These are phyloP conservation scores for Eragrostis tef DNA, from an alignment of 202 grass and related monocot species.

Conservation along the genomic window DNA sequence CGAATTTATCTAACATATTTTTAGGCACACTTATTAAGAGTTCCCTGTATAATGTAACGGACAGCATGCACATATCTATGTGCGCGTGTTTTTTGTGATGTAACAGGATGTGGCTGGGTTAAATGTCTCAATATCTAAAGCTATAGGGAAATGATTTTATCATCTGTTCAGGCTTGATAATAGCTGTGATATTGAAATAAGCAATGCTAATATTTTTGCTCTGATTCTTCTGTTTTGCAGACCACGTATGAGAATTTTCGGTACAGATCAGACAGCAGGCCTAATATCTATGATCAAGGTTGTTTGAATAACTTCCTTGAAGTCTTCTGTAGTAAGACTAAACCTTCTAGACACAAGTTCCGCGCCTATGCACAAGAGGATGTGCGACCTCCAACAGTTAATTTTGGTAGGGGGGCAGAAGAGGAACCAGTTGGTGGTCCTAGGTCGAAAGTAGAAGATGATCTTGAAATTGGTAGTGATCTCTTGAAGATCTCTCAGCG, in stretches of 20 bases:
- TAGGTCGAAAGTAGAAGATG: constrained; percentile 90
- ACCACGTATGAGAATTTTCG: constrained; percentile 88
- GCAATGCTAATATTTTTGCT: neutral
- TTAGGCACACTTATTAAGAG: neutral
- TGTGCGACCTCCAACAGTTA: constrained; percentile 48
- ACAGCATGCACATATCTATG: neutral
- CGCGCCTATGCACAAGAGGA: constrained; percentile 65
- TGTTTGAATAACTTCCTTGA: constrained; percentile 76
- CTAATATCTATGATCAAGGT: constrained; percentile 66
- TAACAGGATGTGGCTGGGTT: constrained; percentile 20
- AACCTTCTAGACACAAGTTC: constrained; percentile 77
- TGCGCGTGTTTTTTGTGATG: constrained; percentile 5
- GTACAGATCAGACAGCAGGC: constrained; percentile 73
- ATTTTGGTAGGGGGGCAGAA: constrained; percentile 56
- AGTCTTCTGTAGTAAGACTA: constrained; percentile 65
- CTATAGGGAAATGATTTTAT: neutral
- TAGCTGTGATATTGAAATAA: constrained; percentile 27
- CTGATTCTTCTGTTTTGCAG: constrained; percentile 55
- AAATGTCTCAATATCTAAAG: neutral
- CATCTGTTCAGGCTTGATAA: constrained; percentile 19
- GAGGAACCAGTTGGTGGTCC: constrained; percentile 63
- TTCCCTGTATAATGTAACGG: neutral
- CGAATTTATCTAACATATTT: constrained; percentile 4
- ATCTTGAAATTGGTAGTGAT: constrained; percentile 86
- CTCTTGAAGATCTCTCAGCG: constrained; percentile 86